phyloP scores from a whole-genome alignment of 2,329 filamentous ascomycete species.

The Fusarium goolgardi region DNA sequence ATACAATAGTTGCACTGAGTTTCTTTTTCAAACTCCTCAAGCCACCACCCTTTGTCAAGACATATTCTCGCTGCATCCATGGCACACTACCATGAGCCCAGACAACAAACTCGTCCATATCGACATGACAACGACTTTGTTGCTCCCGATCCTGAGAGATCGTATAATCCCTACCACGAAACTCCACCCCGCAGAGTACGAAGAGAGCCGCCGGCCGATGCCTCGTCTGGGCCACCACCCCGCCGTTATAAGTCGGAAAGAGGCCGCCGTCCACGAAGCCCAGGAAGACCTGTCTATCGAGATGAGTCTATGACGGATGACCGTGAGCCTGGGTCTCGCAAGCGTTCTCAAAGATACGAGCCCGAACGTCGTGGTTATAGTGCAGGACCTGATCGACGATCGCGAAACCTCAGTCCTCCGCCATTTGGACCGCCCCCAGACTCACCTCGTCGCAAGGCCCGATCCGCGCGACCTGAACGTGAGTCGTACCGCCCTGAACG shows the following conservation, averaged over 20 bases:
- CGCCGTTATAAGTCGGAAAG: conserved; percentile 43
- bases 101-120: conserved; percentile 41
- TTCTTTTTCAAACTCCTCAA: background rate
- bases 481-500: conserved; percentile 16
- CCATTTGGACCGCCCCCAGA: conserved; percentile 37
- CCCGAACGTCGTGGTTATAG: conserved; percentile 43
- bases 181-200: conserved; percentile 24
- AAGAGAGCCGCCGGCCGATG: conserved; percentile 16
- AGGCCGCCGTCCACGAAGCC: conserved; percentile 37
- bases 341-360: conserved; percentile 25
- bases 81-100: conserved; percentile 43
- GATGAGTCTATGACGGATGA: conserved; percentile 30
- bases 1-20: background rate
- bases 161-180: conserved; percentile 39
- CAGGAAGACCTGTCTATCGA: conserved; percentile 28
- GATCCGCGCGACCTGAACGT: conserved; percentile 34
- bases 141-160: conserved; percentile 33
- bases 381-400: conserved; percentile 28
- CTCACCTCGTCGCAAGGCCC: conserved; percentile 34
- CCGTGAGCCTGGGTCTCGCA: conserved; percentile 15
- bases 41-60: background rate
- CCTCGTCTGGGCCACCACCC: conserved; percentile 31
- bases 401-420: conserved; percentile 33
- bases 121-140: conserved; percentile 46
- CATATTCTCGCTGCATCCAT: conserved; percentile 30